A percentile compares a stretch with the other conserved stretches of the same genome.
phyloP scores from a whole-genome alignment of 2,329 filamentous ascomycete genomes.

The Lachnellula occidentalis region DNA sequence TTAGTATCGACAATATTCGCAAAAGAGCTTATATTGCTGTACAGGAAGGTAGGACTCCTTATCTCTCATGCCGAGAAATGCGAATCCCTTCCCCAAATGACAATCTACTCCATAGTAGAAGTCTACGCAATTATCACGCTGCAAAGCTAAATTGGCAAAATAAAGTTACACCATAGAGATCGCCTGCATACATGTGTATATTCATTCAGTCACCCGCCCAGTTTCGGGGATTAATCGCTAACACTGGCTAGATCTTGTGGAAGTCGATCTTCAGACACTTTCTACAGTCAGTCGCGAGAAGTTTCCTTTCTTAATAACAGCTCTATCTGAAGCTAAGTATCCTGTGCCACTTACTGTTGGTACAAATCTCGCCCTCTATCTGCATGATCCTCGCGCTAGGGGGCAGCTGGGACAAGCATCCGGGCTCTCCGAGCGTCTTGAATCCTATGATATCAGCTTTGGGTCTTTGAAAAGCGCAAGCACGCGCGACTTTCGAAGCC shows the following conservation, averaged over 20 bases:
- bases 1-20: conserved; percentile 66
- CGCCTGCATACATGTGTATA: neutral
- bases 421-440: conserved; percentile 16
- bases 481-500: conserved; percentile 22
- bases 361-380: conserved; percentile 73
- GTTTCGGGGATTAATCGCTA: conserved; percentile 11
- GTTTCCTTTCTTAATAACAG: conserved; percentile 79
- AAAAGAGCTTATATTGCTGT: conserved; percentile 75
- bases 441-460: conserved; percentile 26
- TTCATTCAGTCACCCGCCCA: neutral
- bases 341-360: conserved; percentile 75
- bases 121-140: neutral
- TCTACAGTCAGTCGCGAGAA: conserved; percentile 61
- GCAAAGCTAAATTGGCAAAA: neutral
- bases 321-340: conserved; percentile 64
- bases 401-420: conserved; percentile 20
- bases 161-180: neutral
- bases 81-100: neutral
- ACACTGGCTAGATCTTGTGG: conserved; percentile 53
- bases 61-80: conserved; percentile 24
- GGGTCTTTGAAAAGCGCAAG: conserved; percentile 12
- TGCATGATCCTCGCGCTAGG: conserved; percentile 66
- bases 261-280: conserved; percentile 74
- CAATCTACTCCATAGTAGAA: neutral
- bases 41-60: conserved; percentile 49